Percentiles rank a stretch among this genome's conserved stretches.
phyloP scores from a whole-genome alignment of 2,329 filamentous ascomycete species.

The Penicillium griseofulvum region DNA sequence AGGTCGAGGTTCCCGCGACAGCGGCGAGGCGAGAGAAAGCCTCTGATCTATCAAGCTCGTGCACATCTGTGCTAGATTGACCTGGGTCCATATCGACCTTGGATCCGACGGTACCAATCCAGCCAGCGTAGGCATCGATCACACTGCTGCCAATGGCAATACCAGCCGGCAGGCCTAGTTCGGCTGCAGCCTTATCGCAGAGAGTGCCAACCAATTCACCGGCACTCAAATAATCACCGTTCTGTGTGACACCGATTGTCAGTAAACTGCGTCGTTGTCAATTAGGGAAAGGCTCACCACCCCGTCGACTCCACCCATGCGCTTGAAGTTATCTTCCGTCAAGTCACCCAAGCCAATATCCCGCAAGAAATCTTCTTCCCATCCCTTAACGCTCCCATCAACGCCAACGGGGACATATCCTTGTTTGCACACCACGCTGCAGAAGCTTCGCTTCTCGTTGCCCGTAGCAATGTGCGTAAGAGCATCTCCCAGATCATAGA shows the following conservation, averaged over 20 bases:
- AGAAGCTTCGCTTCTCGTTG: conserved; percentile 87
- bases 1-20: conserved; percentile 95
- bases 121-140: conserved; percentile 97
- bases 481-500: conserved; percentile 91
- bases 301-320: conserved; percentile 90
- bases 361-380: conserved; percentile 91
- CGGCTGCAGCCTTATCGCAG: conserved; percentile 75
- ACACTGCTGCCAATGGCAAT: conserved; percentile 94
- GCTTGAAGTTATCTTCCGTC: conserved; percentile 80
- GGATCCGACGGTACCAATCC: conserved; percentile 98
- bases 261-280: conserved; percentile 8
- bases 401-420: conserved; percentile 95
- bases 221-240: conserved; percentile 84
- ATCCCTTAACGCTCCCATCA: conserved; percentile 94
- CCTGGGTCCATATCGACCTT: conserved; percentile 75
- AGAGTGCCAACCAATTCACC: conserved; percentile 86
- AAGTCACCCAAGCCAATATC: conserved; percentile 85
- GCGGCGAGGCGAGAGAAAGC: conserved; percentile 90
- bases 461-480: conserved; percentile 93
- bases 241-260: conserved; percentile 54
- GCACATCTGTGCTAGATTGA: conserved; percentile 63
- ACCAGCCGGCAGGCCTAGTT: conserved; percentile 80
- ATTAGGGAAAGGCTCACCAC: conserved; percentile 68
- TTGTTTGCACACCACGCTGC: conserved; percentile 96
- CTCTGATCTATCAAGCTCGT: conserved; percentile 83